Conservation (phyloP, 345 rosid species). For the Gossypium bickii region DNA sequence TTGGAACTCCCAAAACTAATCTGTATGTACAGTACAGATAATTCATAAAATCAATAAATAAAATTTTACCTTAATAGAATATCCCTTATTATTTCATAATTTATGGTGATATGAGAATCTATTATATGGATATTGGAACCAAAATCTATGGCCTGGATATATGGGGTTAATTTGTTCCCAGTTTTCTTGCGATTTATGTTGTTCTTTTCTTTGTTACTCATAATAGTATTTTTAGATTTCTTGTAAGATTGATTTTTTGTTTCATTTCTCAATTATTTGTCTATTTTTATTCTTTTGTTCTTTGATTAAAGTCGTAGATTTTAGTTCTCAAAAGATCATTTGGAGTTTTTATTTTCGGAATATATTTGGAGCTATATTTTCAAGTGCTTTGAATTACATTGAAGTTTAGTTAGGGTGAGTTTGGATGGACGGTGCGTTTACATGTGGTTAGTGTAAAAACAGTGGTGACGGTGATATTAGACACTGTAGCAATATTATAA, state of each 20-base stretch:
- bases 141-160: neutral
- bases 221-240: neutral
- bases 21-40: conserved; percentile 7
- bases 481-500: accelerated
- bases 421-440: accelerated
- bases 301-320: too few species aligned
- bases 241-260: neutral
- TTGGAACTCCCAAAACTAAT: neutral
- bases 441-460: accelerated
- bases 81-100: too few species aligned
- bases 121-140: neutral
- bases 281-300: too few species aligned
- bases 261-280: neutral
- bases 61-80: too few species aligned
- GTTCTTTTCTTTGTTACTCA: neutral
- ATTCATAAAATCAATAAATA: neutral
- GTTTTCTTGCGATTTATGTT: too few species aligned
- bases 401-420: too few species aligned
- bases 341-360: too few species aligned
- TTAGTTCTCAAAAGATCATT: too few species aligned
- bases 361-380: too few species aligned
- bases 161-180: neutral
- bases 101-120: neutral
- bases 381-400: too few species aligned
- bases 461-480: too few species aligned